Evolutionary conservation across 1,284 basidiomycete species (phyloP), one percentile per base, ranked within the genome.

Genomic region (Anthracocystis setariae): DNA sequence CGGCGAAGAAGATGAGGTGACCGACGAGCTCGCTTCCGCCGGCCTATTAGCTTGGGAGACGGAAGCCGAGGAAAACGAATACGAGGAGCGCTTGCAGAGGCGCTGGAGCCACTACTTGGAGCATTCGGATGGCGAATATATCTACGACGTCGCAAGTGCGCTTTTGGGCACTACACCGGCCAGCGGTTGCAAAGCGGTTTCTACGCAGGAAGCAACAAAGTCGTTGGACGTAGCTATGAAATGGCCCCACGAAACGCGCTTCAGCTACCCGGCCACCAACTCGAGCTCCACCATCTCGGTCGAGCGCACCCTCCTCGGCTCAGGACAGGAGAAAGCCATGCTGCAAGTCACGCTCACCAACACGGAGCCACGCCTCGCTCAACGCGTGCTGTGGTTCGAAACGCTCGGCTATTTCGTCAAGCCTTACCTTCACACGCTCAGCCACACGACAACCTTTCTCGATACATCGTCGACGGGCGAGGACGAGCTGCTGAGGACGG

Each of bases 391-490:
- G 8, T 97, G 95, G 84, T 87, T 93, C 51, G 96, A 98, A 83
- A 90, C 91, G 2, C 89, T 96, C 86, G 95, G 95, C 3, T 96
- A 93, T 90, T 90, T 94, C 79, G 87, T 98, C 47, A 90, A 91
- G 67, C 90, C 92, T 46, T 94, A 91, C 85, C 85, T 96, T 64
- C 91, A 94, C 83, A 93, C 94, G 5, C 85, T 97, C 47, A 81
- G 83, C 20, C 83, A 88, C 2, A 76, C 84, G 1, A 52, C 64
- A 1, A 24, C 60, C 13, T 61, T 58, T 17, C 39, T 65, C 25
- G 21, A 27, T 24, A 12, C n/a, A 5, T 46, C 50, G 5, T 46
- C 50, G 13, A 13, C 27, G 18, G 12, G 29, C 29, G 53, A 56
- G 15, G 66, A 69, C 13, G 69, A 72, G 17, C 24, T 76, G 17